These are phyloP conservation scores for Nymphaea colorata DNA, from an alignment of 164 flowering plant species.

Conservation along the genomic window DNA sequence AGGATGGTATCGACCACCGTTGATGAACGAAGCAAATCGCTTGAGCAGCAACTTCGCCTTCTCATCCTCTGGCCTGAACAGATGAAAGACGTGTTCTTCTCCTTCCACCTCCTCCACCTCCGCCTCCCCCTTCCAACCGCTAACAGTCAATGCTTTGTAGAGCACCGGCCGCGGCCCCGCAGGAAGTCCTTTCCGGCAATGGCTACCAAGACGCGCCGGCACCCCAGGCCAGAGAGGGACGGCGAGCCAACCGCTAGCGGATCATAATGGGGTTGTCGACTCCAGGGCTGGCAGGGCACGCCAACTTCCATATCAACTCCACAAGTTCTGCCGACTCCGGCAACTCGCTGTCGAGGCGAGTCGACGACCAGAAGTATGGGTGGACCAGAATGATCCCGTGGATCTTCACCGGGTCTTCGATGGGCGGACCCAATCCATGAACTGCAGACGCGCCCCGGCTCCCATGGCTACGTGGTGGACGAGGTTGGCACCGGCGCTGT, in stretches of 20 bases:
- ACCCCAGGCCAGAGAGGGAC: slow-evolving; percentile 17
- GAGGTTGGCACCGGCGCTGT: slow-evolving; percentile 6
- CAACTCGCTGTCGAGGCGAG: slow-evolving; percentile 2
- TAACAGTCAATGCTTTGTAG: too few relatives aligned
- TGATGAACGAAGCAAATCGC: slow-evolving; percentile 26
- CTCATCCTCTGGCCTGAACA: not conserved
- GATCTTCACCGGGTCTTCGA: not conserved
- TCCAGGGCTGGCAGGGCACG: slow-evolving; percentile 32
- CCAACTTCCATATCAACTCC: slow-evolving; percentile 32
- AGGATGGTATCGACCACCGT: not conserved
- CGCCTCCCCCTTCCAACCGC: too few relatives aligned
- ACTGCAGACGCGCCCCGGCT: not conserved
- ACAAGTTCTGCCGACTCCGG: slow-evolving; percentile 7
- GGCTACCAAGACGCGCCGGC: slow-evolving; percentile 19
- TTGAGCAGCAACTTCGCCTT: slow-evolving; percentile 27
- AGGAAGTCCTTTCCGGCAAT: too few relatives aligned
- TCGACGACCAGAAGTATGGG: slow-evolving; percentile 13
- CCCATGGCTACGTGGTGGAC: not conserved
- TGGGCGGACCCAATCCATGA: not conserved
- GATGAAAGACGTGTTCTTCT: too few relatives aligned
- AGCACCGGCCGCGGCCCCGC: too few relatives aligned
- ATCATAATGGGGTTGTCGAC: slow-evolving; percentile 43
- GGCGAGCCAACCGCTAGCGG: slow-evolving; percentile 35
- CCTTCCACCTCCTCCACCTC: too few relatives aligned
- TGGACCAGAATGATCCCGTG: slow-evolving; percentile 11